Evolutionary conservation across 768 basidiomycete species (phyloP).

Genomic region (Calvatia gigantea): DNA sequence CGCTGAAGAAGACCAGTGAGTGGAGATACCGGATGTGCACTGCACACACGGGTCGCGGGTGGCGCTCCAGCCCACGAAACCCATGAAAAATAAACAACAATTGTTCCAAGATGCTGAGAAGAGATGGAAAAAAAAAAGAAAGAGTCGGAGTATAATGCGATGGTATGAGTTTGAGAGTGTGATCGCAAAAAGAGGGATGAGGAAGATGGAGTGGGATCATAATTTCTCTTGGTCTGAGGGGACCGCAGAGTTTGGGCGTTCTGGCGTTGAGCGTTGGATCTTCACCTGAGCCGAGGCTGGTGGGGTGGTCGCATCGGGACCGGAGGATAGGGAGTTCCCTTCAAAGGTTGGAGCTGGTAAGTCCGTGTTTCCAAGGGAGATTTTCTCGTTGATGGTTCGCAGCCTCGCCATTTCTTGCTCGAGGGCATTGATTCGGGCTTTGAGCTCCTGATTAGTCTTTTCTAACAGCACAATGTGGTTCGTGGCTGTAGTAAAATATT

Average conservation of each 20-base stretch:
- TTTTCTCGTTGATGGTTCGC: constrained; percentile 78
- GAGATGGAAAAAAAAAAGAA: constrained; percentile 4
- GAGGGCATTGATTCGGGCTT: constrained; percentile 58
- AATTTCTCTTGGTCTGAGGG: constrained; percentile 46
- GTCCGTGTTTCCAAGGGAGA: constrained; percentile 61
- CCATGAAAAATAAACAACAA: constrained; percentile 8
- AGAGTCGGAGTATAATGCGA: constrained; percentile 14
- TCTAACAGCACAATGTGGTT: constrained; percentile 76
- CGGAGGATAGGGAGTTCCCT: constrained; percentile 57
- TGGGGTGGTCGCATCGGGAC: constrained; percentile 36
- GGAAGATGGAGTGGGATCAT: constrained; percentile 32
- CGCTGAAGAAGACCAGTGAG: neutral
- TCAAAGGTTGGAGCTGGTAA: constrained; percentile 53
- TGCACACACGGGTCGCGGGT: constrained; percentile 4
- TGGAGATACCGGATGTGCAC: neutral
- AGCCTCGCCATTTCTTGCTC: constrained; percentile 72
- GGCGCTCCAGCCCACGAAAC: constrained; percentile 9
- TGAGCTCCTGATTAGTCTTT: constrained; percentile 67
- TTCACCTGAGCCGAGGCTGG: constrained; percentile 52
- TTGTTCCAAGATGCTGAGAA: constrained; percentile 11
- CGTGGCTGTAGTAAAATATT: constrained; percentile 47
- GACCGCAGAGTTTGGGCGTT: constrained; percentile 54
- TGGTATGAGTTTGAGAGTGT: constrained; percentile 17
- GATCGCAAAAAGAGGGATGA: constrained; percentile 24
- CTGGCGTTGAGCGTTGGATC: constrained; percentile 59